Evolutionary conservation across 371 early-diverging fungal genomes (phyloP), one percentile per base, ranked within the genome.

Genomic region (Mycotypha africana): DNA sequence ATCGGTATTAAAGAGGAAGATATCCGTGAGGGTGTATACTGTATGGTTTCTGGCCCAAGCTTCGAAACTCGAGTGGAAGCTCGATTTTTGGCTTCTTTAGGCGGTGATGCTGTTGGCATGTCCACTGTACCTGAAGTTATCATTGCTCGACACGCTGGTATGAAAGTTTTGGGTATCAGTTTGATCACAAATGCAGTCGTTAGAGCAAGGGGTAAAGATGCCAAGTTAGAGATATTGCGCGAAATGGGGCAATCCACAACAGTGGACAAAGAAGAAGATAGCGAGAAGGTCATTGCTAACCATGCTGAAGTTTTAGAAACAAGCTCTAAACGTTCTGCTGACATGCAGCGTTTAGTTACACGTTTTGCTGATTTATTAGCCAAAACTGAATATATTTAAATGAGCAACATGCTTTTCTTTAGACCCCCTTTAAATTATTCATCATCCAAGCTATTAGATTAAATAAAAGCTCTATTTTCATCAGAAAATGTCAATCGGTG

Each of bases 61-160:
- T 97, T 85, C 57, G 97, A 97, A 65, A 88, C 92, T 26, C 78
- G 89, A 48, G 89, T 92, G 9, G 97, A 97, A 64, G 85, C 88
- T 45, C 76, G 95, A 14, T 82, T 82, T 54, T 70, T 97, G 48
- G 68, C 69, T 26, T 42, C 55, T 1, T 57, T 83, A 44, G 93
- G 93, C 37, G 95, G 82, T 19, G 96, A 95, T 69, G 82, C 81
- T 15, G 96, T 93, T 10, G 97, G 97, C 30, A 97, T 97, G 97
- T 88, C 88, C 35, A 95, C 96, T n/a, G 84, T 92, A 2, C 95
- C 95, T 14, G 97, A 97, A 65, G 87, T 89, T n/a, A 65, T 93
- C n/a, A 81, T 90, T 26, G 96, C 95, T 14, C 82, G 86, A 43
- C 97, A 97, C 69, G 83, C 86, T 24, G 94, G 93, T 12, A 76